These are phyloP conservation scores for Scedosporium aurantiacum DNA, from an alignment of 2,329 filamentous ascomycete species.

Conservation along the genomic window DNA sequence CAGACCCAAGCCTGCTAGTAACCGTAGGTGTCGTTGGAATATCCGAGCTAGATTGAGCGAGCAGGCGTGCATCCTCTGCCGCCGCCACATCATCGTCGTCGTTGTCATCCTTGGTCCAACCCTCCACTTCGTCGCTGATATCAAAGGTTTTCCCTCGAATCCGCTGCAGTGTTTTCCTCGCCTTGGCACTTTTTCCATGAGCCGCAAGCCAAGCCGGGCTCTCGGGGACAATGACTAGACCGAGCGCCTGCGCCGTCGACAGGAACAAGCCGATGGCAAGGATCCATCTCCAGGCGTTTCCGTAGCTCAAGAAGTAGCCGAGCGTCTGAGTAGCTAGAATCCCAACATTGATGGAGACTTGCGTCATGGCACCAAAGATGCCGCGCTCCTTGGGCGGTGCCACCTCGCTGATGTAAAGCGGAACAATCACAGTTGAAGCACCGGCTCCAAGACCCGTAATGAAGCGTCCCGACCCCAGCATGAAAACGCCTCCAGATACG, in stretches of 20 bases:
- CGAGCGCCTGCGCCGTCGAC: conserved; percentile 54
- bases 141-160: conserved; percentile 61
- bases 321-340: conserved; percentile 75
- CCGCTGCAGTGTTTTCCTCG: conserved; percentile 57
- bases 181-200: conserved; percentile 48
- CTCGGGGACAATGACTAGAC: conserved; percentile 69
- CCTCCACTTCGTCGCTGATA: conserved; percentile 61
- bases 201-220: conserved; percentile 79
- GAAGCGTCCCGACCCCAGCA: conserved; percentile 64
- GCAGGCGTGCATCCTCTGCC: conserved; percentile 61
- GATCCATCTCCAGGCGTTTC: conserved; percentile 72
- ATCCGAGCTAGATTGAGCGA: conserved; percentile 25
- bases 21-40: conserved; percentile 13
- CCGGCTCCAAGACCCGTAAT: conserved; percentile 77
- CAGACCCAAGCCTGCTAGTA: conserved; percentile 7
- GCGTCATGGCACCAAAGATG: conserved; percentile 75
- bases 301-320: conserved; percentile 78
- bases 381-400: conserved; percentile 65
- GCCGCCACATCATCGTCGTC: conserved; percentile 22
- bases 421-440: conserved; percentile 82
- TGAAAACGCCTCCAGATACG: conserved; percentile 51
- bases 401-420: conserved; percentile 88
- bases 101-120: conserved; percentile 29
- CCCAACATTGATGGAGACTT: conserved; percentile 87
- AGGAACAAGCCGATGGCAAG: conserved; percentile 62